A percentile compares a stretch with the other conserved stretches of the same genome.
phyloP scores from a whole-genome alignment of 1,284 basidiomycete genomes.

The Marasmius fiardii region DNA sequence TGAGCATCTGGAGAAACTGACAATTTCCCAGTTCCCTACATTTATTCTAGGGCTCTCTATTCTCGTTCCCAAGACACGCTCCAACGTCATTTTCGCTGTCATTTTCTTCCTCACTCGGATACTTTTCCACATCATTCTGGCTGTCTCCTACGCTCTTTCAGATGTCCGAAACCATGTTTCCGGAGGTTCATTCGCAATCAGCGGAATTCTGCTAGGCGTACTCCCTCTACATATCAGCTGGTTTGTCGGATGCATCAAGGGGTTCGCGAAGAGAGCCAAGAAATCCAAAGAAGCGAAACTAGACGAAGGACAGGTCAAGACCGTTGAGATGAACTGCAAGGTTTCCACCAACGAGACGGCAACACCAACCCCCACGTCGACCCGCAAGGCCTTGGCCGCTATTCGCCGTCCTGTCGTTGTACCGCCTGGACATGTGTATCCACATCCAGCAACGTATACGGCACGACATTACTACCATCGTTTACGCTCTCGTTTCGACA shows the following conservation, averaged over 20 bases:
- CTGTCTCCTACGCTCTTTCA: conserved; percentile 31
- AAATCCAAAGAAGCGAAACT: not conserved
- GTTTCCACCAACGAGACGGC: no score
- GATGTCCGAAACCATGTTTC: conserved; percentile 26
- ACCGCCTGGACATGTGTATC: not conserved
- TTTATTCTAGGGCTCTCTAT: conserved; percentile 49
- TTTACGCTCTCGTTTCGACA: not conserved
- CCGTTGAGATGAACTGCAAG: no score
- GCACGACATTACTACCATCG: not conserved
- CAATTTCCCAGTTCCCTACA: conserved; percentile 45
- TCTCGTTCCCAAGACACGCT: conserved; percentile 42
- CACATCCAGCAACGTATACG: not conserved
- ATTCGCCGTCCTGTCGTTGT: not conserved
- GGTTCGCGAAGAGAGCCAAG: conserved; percentile 40
- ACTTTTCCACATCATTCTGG: conserved; percentile 40
- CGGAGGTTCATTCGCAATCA: conserved; percentile 35
- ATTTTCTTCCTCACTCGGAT: conserved; percentile 57
- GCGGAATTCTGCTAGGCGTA: conserved; percentile 36
- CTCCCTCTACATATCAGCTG: conserved; percentile 50
- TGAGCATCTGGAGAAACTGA: no score
- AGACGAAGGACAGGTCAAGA: not conserved
- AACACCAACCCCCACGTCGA: no score
- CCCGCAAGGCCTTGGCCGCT: not conserved
- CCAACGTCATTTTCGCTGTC: conserved; percentile 48
- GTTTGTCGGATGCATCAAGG: conserved; percentile 51